Conservation (phyloP, 495 filamentous ascomycete species). For the Emericellopsis terricola region DNA sequence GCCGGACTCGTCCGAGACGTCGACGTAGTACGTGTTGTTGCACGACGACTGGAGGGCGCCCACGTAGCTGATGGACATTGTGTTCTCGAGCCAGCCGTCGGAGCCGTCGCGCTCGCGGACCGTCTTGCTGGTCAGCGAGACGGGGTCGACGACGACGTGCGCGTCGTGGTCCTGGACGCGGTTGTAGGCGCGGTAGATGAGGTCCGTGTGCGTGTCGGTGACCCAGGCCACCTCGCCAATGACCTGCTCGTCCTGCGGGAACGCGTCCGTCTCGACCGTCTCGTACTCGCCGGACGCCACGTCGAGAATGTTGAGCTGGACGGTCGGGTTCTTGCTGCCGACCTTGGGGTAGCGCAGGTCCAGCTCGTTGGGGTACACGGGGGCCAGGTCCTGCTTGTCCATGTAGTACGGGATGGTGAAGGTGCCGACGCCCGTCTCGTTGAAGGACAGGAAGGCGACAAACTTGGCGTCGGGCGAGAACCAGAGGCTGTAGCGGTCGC, state of each 20-base stretch:
- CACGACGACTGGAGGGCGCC: slow-evolving; percentile 7
- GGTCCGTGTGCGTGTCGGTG: slow-evolving; percentile 27
- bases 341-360: slow-evolving; percentile 39
- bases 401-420: slow-evolving; percentile 41
- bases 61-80: slow-evolving; percentile 28
- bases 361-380: slow-evolving; percentile 30
- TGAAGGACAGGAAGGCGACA: slow-evolving; percentile 36
- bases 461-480: slow-evolving; percentile 38
- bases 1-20: slow-evolving; percentile 35
- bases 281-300: slow-evolving; percentile 15
- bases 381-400: slow-evolving; percentile 23
- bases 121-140: slow-evolving; percentile 14
- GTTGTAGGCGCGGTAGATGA: slow-evolving; percentile 37
- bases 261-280: slow-evolving; percentile 22
- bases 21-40: slow-evolving; percentile 24
- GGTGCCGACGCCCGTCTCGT: slow-evolving; percentile 38
- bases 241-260: slow-evolving; percentile 28
- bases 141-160: slow-evolving; percentile 28
- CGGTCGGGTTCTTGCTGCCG: slow-evolving; percentile 36
- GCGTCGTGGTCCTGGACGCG: slow-evolving; percentile 38
- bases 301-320: slow-evolving; percentile 27
- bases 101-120: slow-evolving; percentile 32
- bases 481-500: slow-evolving; percentile 30
- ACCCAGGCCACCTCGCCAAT: slow-evolving; percentile 41
- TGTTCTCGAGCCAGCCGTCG: slow-evolving; percentile 40